Evolutionary conservation across 2,329 filamentous ascomycete species (phyloP).

Genomic region (Penicillium sp.): DNA sequence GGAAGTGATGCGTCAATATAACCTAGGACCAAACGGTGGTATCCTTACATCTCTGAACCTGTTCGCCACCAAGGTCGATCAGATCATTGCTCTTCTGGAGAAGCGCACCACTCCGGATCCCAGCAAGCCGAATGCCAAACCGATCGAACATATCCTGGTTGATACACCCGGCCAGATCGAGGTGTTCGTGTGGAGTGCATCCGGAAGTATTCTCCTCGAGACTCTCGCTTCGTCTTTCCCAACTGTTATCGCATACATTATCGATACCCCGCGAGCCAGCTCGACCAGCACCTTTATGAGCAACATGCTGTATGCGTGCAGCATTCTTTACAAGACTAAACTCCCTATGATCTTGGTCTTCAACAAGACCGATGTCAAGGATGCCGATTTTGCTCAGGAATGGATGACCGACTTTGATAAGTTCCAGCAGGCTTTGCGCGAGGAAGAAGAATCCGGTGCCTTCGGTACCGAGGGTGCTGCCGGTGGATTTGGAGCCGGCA

Average conservation of each 20-base stretch:
- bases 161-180: slow-evolving; percentile 98
- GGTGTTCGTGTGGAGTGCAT: slow-evolving; percentile 97
- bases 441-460: slow-evolving; percentile 72
- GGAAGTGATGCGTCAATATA: slow-evolving; percentile 99
- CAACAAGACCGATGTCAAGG: slow-evolving; percentile 97
- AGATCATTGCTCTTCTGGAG: slow-evolving; percentile 83
- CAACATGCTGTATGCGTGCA: slow-evolving; percentile 99
- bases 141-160: slow-evolving; percentile 78
- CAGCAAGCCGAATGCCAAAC: slow-evolving; percentile 46
- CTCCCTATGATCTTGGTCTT: slow-evolving; percentile 98
- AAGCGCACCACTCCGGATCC: slow-evolving; percentile 67
- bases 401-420: slow-evolving; percentile 99
- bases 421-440: slow-evolving; percentile 78
- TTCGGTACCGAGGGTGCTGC: slow-evolving; percentile 66
- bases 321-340: slow-evolving; percentile 97
- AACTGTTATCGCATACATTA: slow-evolving; percentile 94
- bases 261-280: slow-evolving; percentile 89
- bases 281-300: slow-evolving; percentile 98
- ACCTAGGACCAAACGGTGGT: slow-evolving; percentile 92
- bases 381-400: slow-evolving; percentile 85
- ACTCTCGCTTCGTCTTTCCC: slow-evolving; percentile 91
- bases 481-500: slow-evolving; percentile 62
- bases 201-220: slow-evolving; percentile 87
- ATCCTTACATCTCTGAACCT: slow-evolving; percentile 94
- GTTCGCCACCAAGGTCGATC: slow-evolving; percentile 96